phyloP scores from a whole-genome alignment of 2,329 filamentous ascomycete genomes.

The Aspergillus pseudoglaucus region DNA sequence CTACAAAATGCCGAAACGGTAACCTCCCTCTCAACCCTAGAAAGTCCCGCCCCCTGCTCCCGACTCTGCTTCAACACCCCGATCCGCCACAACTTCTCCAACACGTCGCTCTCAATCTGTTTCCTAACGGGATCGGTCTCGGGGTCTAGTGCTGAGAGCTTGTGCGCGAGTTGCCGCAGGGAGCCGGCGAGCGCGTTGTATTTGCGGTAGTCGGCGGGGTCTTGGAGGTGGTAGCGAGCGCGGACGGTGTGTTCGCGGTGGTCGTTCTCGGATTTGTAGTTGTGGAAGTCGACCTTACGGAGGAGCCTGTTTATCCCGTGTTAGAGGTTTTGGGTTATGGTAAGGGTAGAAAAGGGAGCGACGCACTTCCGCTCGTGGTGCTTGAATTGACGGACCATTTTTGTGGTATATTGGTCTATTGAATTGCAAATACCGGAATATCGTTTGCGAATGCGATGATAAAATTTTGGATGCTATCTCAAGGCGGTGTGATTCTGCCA shows the following conservation, averaged over 20 bases:
- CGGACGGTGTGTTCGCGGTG: conserved; percentile 78
- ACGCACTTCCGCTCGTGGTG: conserved; percentile 81
- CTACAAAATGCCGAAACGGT: conserved; percentile 87
- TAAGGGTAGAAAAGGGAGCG: neutral
- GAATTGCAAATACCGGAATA: no score
- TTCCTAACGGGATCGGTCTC: conserved; percentile 68
- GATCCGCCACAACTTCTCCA: conserved; percentile 91
- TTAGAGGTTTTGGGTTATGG: conserved; percentile 1
- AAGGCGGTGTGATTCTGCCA: conserved; percentile 3
- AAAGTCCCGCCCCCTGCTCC: conserved; percentile 65
- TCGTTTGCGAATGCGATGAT: neutral
- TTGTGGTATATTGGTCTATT: conserved; percentile 14
- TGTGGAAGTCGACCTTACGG: conserved; percentile 86
- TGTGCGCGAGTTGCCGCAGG: conserved; percentile 84
- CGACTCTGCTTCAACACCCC: conserved; percentile 70
- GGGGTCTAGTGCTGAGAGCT: conserved; percentile 72
- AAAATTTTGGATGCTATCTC: conserved; percentile 1
- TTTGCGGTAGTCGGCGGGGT: conserved; percentile 74
- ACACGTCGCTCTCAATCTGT: conserved; percentile 78
- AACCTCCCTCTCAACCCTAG: conserved; percentile 72
- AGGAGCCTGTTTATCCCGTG: conserved; percentile 52
- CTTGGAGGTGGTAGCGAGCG: conserved; percentile 84
- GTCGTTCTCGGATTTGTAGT: conserved; percentile 79
- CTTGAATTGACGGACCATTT: conserved; percentile 93
- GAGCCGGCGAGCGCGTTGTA: conserved; percentile 65